Evolutionary conservation across 179 eudicot species (phyloP).

Genomic region (Silene noctiflora): DNA sequence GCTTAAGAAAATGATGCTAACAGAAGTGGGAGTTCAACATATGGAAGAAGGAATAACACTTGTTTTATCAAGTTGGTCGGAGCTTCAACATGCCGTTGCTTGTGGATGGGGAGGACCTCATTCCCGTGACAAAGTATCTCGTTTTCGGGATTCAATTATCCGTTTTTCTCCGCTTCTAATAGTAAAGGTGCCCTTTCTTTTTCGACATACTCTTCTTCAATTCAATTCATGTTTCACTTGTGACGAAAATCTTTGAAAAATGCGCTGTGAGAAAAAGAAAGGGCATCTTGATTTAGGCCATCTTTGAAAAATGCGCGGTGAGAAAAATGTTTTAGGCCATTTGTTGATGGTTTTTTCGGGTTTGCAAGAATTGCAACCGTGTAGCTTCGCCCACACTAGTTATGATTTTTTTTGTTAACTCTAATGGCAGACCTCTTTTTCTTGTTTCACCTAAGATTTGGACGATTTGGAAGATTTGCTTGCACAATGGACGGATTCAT

Average conservation of each 20-base stretch:
- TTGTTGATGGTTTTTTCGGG: too few relatives aligned
- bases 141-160: neutral
- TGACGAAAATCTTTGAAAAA: neutral
- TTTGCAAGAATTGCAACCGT: too few relatives aligned
- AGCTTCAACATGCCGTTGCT: neutral
- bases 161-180: neutral
- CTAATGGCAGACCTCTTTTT: too few relatives aligned
- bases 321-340: too few relatives aligned
- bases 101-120: slow-evolving; percentile 5
- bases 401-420: too few relatives aligned
- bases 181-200: neutral
- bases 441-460: neutral
- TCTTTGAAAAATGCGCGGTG: too few relatives aligned
- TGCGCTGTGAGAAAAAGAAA: too few relatives aligned
- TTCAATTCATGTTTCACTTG: neutral
- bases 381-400: too few relatives aligned
- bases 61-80: neutral
- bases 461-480: neutral
- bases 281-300: too few relatives aligned
- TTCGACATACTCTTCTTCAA: neutral
- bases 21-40: neutral
- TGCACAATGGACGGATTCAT: neutral
- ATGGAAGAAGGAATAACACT: neutral
- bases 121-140: neutral
- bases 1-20: neutral